phyloP scores from a whole-genome alignment of 2,329 filamentous ascomycete genomes.

The Fusarium poae region DNA sequence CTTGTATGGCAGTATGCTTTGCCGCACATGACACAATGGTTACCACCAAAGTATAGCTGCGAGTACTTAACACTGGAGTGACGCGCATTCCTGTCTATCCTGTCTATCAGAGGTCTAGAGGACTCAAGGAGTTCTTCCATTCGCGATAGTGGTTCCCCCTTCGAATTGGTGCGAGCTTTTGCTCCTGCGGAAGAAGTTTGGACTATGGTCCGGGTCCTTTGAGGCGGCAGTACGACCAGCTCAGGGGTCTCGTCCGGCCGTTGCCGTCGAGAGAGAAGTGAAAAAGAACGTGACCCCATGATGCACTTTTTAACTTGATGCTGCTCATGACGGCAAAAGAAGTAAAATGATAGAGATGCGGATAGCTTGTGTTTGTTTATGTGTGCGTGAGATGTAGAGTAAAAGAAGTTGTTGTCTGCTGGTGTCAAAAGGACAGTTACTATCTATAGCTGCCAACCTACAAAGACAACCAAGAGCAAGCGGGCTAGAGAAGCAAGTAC shows the following conservation, averaged over 20 bases:
- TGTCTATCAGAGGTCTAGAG: neutral
- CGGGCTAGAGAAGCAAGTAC: neutral
- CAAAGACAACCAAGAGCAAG: neutral
- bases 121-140: neutral
- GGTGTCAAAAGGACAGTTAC: neutral
- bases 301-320: neutral
- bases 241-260: neutral
- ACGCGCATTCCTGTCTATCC: neutral
- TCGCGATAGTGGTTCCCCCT: neutral
- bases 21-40: slow-evolving; percentile 11
- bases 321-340: neutral
- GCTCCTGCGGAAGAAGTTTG: neutral
- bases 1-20: neutral
- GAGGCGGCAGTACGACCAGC: neutral
- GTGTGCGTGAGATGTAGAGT: neutral
- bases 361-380: neutral
- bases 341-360: neutral
- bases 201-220: neutral
- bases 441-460: too few relatives aligned
- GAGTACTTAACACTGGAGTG: neutral
- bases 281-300: neutral
- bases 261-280: too few relatives aligned
- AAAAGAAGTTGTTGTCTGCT: neutral
- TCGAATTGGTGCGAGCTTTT: neutral
- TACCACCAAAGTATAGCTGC: neutral